Base-by-base conservation (phyloP, 257 asterid genomes). In the Solanum neorickii region DNA sequence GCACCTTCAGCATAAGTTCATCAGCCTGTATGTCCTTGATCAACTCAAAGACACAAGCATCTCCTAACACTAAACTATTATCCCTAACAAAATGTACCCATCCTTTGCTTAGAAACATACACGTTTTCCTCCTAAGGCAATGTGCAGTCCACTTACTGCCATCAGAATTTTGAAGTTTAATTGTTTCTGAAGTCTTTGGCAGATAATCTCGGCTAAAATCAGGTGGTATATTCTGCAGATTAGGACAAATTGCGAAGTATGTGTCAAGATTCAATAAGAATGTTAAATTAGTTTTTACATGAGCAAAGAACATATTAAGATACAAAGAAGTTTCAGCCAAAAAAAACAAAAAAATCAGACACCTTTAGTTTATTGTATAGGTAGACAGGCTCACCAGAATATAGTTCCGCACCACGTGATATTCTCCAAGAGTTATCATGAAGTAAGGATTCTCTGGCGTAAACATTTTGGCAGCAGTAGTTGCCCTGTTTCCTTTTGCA, bases 341-440 rank as follows among this genome's bases (percentile, higher is more conserved):
- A 23, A 60, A 23, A 23, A 60, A n/a, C 3, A 1, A 13, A 39
- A 29, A n/a, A 29, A 8, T n/a, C 29, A 7, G 84, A 27, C 59
- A 78, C 29, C 25, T 59, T 41, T 5, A 31, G 80, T 47, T 42
- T 84, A 31, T 14, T 29, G 27, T 27, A 60, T 25, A 65, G 59
- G 60, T 20, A 87, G 9, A 89, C 83, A 74, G 46, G 21, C 89
- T 89, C 80, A 89, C 91, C 89, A 89, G 5, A 39, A 66, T 7
- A 47, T 8, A 20, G 16, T n/a, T 3, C 52, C 60, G 27, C 15
- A 11, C 7, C 7, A 87, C 23, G 60, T 49, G 42, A 84, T 76
- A 68, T 7, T 27, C 8, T 84, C 46, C 60, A 41, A 87, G 20
- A 69, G 23, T 47, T 12, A 25, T 12, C 73, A 66, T 13, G 39